Base-by-base conservation (phyloP, 345 rosid genomes). In the Psidium friedrichsthalianum region DNA sequence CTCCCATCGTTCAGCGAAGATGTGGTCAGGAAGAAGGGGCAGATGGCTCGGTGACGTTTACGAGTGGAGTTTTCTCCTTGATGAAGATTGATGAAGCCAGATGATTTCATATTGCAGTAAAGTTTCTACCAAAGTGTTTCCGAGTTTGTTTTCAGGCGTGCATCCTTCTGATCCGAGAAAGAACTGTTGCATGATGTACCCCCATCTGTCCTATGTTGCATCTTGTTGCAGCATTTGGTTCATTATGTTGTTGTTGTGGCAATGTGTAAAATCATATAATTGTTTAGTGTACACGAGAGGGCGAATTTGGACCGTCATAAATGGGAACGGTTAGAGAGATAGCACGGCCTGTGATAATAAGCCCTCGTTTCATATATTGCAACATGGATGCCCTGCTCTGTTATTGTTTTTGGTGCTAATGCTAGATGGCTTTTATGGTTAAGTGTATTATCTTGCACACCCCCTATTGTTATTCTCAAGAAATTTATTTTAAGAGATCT, bases 1-100 rank as follows among this genome's bases (percentile, higher is more conserved):
- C 56, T 91, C 16, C 93, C 91, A 42, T 91, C 93, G n/a, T 61
- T 84, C 40, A 55, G 84, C 53, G 54, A 14, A 44, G 44, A 88
- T 6, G 16, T 15, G 18, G 47, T 84, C 15, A 87, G 36, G 59
- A n/a, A 22, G 64, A 74, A 51, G 18, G 40, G 24, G 88, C 74
- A 10, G 42, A 49, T n/a, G 27, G 57, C 56, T 86, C 86, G 9
- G 49, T 32, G 25, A n/a, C 6, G 82, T 14, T 51, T 13, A 12
- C 5, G 15, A 85, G 83, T 42, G 83, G 55, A 52, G 86, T 85
- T 55, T 85, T 85, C 69, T 85, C 82, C 51, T 83, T 24, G 61
- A 27, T 74, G 74, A 76, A 55, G 42, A 88, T 84, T 8, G 85
- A 69, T 8, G 86, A 86, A 81, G 92, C 90, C 61, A 86, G 91